Base-by-base conservation (phyloP, 768 basidiomycete genomes). In the Mycena maculata region DNA sequence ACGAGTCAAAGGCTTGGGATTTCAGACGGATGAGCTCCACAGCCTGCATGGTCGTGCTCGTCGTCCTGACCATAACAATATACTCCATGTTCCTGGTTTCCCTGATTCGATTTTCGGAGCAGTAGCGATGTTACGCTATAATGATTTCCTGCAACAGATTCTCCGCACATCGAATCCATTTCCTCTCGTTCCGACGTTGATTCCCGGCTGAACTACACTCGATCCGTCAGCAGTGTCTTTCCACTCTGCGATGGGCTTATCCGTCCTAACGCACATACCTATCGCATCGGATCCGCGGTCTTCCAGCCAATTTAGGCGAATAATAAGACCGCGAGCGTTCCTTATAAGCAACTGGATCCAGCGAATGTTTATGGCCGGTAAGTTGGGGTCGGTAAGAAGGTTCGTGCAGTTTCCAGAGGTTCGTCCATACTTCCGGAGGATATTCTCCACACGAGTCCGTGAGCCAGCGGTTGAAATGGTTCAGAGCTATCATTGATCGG, bases 401-500 rank as follows among this genome's bases (percentile, higher is more conserved):
- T 67, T 61, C 70, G 38, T 74, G 69, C 4, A 36, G 23, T 10
- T 67, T 23, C 74, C 73, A 70, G 27, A 76, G 31, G 5, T 60
- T 50, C 11, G 72, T 62, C 76, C 76, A 75, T 18, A 74, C 55
- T 9, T 74, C 57, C 15, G 42, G 41, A 18, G 74, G 66, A 60
- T 76, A 76, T 13, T 67, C 53, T 67, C 54, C 49, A 20, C 49
- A 50, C 9, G 28, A 50, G 1, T 50, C 49, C 49, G 28, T 22
- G 45, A 76, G 73, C 75, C 75, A 76, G 66, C 72, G 74, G 18
- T 70, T 72, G 63, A 75, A 76, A 55, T 76, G 74, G 50, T 76
- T 76, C 28, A 76, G 44, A 9, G 75, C 73, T 38, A 68, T 56
- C n/a, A n/a, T n/a, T n/a, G n/a, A n/a, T n/a, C n/a, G n/a, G n/a